Evolutionary conservation across 345 rosid genomes (phyloP).

Genomic region (Sisymbrium irio): DNA sequence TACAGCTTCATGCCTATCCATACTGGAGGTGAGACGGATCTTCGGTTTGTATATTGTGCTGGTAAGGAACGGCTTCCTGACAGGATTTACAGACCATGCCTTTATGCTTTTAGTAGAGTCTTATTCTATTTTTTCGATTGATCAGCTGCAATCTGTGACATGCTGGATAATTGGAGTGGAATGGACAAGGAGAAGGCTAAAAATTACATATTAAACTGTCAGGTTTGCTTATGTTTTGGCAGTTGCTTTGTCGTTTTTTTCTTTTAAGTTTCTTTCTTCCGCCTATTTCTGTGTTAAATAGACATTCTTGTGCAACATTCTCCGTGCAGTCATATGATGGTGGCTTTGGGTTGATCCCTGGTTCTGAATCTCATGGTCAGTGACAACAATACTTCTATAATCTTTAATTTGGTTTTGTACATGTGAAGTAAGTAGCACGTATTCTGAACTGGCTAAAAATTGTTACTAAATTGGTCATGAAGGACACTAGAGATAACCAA

Average conservation of each 20-base stretch:
- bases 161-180: conserved; percentile 86
- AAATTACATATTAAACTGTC: conserved; percentile 73
- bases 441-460: not conserved
- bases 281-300: conserved; percentile 24
- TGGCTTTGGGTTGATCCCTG: conserved; percentile 92
- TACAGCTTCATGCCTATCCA: conserved; percentile 85
- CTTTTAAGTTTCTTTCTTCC: not conserved
- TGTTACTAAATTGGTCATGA: not conserved
- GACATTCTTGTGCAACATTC: conserved; percentile 16
- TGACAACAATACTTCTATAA: conserved; percentile 21
- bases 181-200: conserved; percentile 79
- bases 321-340: conserved; percentile 88
- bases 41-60: conserved; percentile 87
- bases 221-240: conserved; percentile 42
- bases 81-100: not conserved
- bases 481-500: not conserved
- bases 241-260: conserved; percentile 11
- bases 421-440: not conserved
- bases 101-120: conserved; percentile 18
- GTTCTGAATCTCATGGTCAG: conserved; percentile 98
- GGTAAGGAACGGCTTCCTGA: conserved; percentile 49
- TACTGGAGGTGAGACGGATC: conserved; percentile 82
- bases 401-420: not conserved
- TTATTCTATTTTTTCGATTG: conserved; percentile 29
- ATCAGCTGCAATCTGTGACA: conserved; percentile 79